Conservation (phyloP, 345 rosid species). For the Gossypium rotundifolium region DNA sequence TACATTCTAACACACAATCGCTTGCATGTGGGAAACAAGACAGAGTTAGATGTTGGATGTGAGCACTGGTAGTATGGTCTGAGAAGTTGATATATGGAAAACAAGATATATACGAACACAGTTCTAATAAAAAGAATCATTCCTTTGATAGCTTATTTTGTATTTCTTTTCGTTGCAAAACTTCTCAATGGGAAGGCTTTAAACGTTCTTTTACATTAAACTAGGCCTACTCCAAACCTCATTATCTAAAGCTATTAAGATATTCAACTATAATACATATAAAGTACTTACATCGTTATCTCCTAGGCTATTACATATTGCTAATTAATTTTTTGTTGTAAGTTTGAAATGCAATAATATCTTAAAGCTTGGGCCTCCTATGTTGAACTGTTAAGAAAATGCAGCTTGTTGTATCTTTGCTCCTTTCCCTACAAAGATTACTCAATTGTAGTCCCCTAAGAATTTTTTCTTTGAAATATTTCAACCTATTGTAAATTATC, state of each 20-base stretch:
- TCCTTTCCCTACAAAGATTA: neutral
- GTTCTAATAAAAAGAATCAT: too few species aligned
- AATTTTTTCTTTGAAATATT: neutral
- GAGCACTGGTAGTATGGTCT: too few species aligned
- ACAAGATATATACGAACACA: too few species aligned
- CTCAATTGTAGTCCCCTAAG: neutral
- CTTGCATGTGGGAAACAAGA: neutral
- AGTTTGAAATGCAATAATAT: neutral
- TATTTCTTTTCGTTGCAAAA: too few species aligned
- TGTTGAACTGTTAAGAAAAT: conserved; percentile 2
- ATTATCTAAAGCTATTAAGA: neutral
- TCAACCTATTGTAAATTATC: neutral
- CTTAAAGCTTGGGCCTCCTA: neutral
- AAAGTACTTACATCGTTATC: neutral
- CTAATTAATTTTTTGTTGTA: neutral
- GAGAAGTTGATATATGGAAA: too few species aligned
- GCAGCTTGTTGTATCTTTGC: neutral
- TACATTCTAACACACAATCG: neutral
- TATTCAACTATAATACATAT: neutral
- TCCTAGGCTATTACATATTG: neutral
- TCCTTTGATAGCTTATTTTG: too few species aligned
- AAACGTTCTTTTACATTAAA: neutral
- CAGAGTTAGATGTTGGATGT: neutral
- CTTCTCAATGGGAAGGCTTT: too few species aligned
- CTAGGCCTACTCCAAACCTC: neutral